A percentile compares a stretch with the other conserved stretches of the same genome.
Conservation (phyloP, 1,139 yeast genomes). For the Protomyces inouyei region DNA sequence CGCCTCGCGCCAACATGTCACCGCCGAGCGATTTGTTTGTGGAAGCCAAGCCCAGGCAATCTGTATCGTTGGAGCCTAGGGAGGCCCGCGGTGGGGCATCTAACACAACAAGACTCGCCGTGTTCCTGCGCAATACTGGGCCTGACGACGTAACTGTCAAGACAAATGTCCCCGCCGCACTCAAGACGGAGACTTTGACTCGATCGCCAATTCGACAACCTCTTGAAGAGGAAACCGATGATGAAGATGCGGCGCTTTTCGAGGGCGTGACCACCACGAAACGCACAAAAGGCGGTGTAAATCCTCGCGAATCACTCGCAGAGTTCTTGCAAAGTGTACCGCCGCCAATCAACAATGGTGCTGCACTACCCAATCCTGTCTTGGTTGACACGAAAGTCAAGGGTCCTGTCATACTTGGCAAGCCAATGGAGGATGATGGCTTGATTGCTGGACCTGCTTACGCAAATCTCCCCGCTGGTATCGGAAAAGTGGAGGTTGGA, state of each 20-base stretch:
- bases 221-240: slow-evolving; percentile 2
- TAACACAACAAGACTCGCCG: slow-evolving; percentile 13
- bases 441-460: slow-evolving; percentile 22
- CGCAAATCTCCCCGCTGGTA: neutral
- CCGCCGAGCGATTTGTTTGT: neutral
- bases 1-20: neutral
- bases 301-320: slow-evolving; percentile 6
- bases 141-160: neutral
- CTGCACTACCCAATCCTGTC: neutral
- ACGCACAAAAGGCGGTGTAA: neutral
- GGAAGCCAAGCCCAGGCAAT: neutral
- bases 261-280: neutral
- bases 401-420: neutral
- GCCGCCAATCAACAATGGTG: slow-evolving; percentile 6
- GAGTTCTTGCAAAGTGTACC: slow-evolving; percentile 10
- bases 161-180: neutral
- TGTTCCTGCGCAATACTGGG: slow-evolving; percentile 15
- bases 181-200: neutral
- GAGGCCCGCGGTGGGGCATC: slow-evolving; percentile 3
- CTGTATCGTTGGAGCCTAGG: slow-evolving; percentile 1
- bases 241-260: slow-evolving; percentile 1
- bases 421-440: neutral
- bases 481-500: neutral
- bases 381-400: neutral
- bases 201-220: slow-evolving; percentile 2